Evolutionary conservation across 1,284 basidiomycete species (phyloP).

Genomic region (Puccinia hordei): DNA sequence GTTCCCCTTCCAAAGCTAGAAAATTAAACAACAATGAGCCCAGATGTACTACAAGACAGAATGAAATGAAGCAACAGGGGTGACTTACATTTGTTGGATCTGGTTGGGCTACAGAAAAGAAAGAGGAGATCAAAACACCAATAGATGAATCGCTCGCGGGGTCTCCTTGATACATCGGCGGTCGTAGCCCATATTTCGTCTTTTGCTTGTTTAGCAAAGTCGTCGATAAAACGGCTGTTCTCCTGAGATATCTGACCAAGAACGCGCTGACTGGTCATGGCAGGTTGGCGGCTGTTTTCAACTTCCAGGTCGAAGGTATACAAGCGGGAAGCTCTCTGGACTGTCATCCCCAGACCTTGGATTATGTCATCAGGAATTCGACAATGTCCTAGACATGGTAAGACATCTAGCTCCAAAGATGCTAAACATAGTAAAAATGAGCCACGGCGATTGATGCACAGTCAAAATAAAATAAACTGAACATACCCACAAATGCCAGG

Average conservation of each 20-base stretch:
- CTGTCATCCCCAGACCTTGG: conserved; percentile 69
- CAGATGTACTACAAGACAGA: conserved; percentile 16
- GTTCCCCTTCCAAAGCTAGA: conserved; percentile 65
- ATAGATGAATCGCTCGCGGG: conserved; percentile 82
- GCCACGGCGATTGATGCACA: neutral
- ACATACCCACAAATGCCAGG: conserved; percentile 69
- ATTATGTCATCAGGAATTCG: conserved; percentile 75
- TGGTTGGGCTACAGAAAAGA: conserved; percentile 66
- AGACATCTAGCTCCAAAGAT: conserved; percentile 74
- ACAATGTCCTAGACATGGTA: conserved; percentile 71
- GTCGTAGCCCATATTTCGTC: conserved; percentile 67
- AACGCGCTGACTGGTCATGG: neutral
- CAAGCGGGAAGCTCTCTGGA: conserved; percentile 75
- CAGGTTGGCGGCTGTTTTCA: conserved; percentile 51
- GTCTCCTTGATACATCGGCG: conserved; percentile 65
- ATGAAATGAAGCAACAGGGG: neutral
- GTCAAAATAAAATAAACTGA: neutral
- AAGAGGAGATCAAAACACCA: conserved; percentile 93
- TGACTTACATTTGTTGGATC: neutral
- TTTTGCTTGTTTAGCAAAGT: conserved; percentile 52
- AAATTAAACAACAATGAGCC: conserved; percentile 29
- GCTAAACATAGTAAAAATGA: conserved; percentile 55
- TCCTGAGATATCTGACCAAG: neutral
- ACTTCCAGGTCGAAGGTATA: conserved; percentile 62
- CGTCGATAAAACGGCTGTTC: conserved; percentile 53